These are phyloP conservation scores for Botryotinia convoluta DNA, from an alignment of 2,329 filamentous ascomycete genomes.

Conservation along the genomic window DNA sequence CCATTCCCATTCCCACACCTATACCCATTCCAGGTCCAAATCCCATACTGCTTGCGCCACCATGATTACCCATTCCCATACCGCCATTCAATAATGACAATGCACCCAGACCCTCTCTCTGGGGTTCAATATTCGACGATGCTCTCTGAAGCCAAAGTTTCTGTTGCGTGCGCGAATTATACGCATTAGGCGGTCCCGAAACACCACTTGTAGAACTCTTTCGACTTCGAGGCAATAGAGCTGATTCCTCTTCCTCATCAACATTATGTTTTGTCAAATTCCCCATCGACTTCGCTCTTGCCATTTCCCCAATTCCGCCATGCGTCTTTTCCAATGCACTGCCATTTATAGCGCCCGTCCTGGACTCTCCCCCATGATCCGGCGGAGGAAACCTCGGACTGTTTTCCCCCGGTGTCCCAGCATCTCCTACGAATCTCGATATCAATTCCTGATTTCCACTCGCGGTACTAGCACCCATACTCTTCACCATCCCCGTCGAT, in stretches of 20 bases:
- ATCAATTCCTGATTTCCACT: slow-evolving; percentile 46
- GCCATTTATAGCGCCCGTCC: slow-evolving; percentile 31
- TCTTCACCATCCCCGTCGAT: slow-evolving; percentile 22
- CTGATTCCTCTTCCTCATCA: slow-evolving; percentile 43
- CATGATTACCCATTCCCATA: slow-evolving; percentile 29
- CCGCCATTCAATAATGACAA: slow-evolving; percentile 35
- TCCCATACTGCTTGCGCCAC: slow-evolving; percentile 17
- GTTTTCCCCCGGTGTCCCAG: slow-evolving; percentile 49
- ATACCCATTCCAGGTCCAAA: slow-evolving; percentile 5
- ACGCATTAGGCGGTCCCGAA: slow-evolving; percentile 26
- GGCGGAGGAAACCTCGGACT: slow-evolving; percentile 44
- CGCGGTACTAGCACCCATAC: slow-evolving; percentile 22
- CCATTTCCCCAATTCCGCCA: slow-evolving; percentile 13
- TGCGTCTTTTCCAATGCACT: not conserved
- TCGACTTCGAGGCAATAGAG: slow-evolving; percentile 45
- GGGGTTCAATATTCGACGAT: slow-evolving; percentile 67
- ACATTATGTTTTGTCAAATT: slow-evolving; percentile 23
- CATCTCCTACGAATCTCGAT: slow-evolving; percentile 58
- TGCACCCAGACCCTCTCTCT: slow-evolving; percentile 38
- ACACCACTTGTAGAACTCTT: slow-evolving; percentile 34
- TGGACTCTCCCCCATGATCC: slow-evolving; percentile 28
- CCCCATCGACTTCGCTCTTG: slow-evolving; percentile 18
- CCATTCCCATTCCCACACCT: not conserved
- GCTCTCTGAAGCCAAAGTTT: slow-evolving; percentile 73
- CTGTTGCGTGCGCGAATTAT: slow-evolving; percentile 64